Evolutionary conservation across 2,329 filamentous ascomycete species (phyloP), one percentile per base, ranked within the genome.

Genomic region (Juglanconis sp.): DNA sequence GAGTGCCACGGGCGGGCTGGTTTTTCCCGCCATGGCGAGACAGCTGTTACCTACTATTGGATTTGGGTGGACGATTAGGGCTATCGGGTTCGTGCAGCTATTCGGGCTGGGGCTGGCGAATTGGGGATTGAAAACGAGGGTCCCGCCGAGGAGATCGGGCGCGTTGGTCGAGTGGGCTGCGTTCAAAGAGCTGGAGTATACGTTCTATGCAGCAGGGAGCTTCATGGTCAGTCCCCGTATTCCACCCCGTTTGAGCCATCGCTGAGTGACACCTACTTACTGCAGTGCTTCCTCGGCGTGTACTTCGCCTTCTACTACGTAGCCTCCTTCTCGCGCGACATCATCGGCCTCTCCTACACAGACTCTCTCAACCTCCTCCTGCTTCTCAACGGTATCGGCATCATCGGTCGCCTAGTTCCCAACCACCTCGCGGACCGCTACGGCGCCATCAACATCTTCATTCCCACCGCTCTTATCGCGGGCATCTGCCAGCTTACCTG

Each of bases 271-370:
- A 34, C 44, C 49, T 9, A 51, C 34, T 10, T 10, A 2, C 36
- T 9, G 31, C 52, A 74, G 70, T 79, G 78, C 59, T 84, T 83
- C 67, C 74, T 77, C 63, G 78, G 80, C 1, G 68, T 84, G 1
- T 87, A 86, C 65, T 81, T 86, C 59, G 79, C 79, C 4, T 86
- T 85, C 66, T 87, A 82, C 72, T 88, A 87, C 70, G 69, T 87
- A 36, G 73, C 79, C 0, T 74, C 79, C 0, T 86, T 78, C 69
- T 76, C 75, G 42, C 74, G 77, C 24, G 73, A 76, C 36, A 71
- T 75, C 6, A 70, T 81, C 34, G 68, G 70, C 1, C 61, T 86
- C 4, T 69, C 71, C 2, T 83, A 81, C 67, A 72, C 73, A 3
- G 75, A 78, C 38, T 80, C 85, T 4, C 79, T 89, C 53, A 81